Base-by-base conservation (phyloP, 1,139 yeast genomes). In the Ogataea hybrid region DNA sequence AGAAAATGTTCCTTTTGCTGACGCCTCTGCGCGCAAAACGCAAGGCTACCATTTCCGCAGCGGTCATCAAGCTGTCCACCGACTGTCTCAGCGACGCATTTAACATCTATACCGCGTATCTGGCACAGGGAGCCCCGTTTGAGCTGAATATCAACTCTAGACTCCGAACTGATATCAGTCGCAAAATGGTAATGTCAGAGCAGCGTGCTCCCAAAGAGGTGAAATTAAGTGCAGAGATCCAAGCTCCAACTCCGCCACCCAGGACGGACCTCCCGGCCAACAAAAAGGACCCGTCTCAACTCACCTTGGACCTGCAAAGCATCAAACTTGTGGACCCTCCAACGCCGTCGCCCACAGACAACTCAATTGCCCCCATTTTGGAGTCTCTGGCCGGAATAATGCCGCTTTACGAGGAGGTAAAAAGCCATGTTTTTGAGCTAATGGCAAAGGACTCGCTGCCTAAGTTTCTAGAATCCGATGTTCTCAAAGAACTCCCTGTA, bases 361-460 rank as follows among this genome's bases (percentile, higher is more conserved):
- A 35, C 18, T 30, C 50, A 1, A 49, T 56, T 29, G 55, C 51
- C 1, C 58, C 60, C 4, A 62, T 70, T 7, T 46, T 74, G 36
- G 55, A 54, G 9, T 53, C 66, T 5, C 51, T 78, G 36, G 63
- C 65, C 42, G 57, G 64, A 47, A 48, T 73, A 40, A 56, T 55
- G 20, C 69, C 68, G 1, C 59, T 74, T 6, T 71, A 73, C 44
- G 69, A 67, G 12, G 62, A 62, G 17, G 75, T 81, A 14, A 65
- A 67, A 9, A 43, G 51, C n/a, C 73, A 74, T 37, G 72, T 84
- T 35, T 75, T 73, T 52, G 65, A 68, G 32, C 64, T 86, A 61
- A 80, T 87, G 85, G 84, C 81, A 52, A 71, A 64, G 28, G 95
- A 86, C 61, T 84, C 94, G 10, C 68, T 83, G 37, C 86, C 86